phyloP scores from a whole-genome alignment of 805 yeast species.

The Lachancea meyersii region DNA sequence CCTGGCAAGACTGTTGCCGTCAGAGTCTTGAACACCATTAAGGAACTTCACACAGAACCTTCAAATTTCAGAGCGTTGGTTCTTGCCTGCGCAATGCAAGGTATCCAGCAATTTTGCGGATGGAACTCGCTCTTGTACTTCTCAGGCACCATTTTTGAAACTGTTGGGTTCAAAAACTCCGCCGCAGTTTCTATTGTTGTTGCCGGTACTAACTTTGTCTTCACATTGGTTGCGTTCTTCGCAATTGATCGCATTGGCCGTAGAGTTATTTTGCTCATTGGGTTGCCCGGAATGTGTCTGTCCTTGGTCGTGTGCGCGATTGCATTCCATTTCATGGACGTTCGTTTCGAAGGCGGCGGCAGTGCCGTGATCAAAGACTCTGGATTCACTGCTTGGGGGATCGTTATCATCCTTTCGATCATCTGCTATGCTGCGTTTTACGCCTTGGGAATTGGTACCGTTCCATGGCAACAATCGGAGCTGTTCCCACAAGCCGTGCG shows the following conservation, averaged over 20 bases:
- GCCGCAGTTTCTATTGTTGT: constrained; percentile 93
- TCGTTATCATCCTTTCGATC: constrained; percentile 78
- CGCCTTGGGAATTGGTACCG: constrained; percentile 93
- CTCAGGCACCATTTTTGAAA: constrained; percentile 84
- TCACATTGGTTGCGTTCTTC: constrained; percentile 79
- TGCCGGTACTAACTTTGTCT: constrained; percentile 89
- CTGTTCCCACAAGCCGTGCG: constrained; percentile 90
- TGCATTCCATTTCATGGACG: constrained; percentile 81
- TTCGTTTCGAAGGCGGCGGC: constrained; percentile 46
- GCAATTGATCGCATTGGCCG: constrained; percentile 87
- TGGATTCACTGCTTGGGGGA: constrained; percentile 77
- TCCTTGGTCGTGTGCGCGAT: constrained; percentile 77
- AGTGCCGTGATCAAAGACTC: constrained; percentile 37
- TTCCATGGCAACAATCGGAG: constrained; percentile 98
- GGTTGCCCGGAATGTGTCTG: constrained; percentile 80
- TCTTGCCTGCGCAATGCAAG: constrained; percentile 89
- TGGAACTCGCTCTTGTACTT: constrained; percentile 96
- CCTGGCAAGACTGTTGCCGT: constrained; percentile 43
- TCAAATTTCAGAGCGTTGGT: constrained; percentile 85
- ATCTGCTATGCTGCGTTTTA: constrained; percentile 82
- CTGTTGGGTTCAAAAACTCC: constrained; percentile 81
- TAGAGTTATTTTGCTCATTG: constrained; percentile 66
- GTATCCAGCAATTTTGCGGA: constrained; percentile 94
- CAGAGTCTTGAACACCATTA: constrained; percentile 55
- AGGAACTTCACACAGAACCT: constrained; percentile 57